Conservation (phyloP, 805 yeast species). For the Wickerhamiella shivajii region DNA sequence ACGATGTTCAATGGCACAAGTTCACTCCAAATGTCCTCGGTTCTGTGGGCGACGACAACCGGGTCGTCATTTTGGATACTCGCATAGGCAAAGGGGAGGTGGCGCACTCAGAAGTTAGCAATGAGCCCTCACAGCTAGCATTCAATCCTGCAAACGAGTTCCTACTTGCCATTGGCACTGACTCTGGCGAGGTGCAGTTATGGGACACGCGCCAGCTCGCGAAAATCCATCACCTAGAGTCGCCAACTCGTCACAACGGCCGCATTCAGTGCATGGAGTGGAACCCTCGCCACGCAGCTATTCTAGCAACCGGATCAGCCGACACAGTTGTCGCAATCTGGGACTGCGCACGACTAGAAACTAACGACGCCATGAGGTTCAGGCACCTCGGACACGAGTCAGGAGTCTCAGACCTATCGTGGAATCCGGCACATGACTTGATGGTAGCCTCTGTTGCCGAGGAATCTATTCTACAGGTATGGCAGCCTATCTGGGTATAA, state of each 20-base stretch:
- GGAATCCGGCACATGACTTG: constrained; percentile 65
- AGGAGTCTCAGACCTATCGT: constrained; percentile 71
- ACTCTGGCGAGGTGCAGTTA: constrained; percentile 37
- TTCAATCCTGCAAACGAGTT: constrained; percentile 43
- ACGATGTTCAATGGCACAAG: constrained; percentile 58
- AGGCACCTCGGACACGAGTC: constrained; percentile 76
- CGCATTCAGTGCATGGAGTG: constrained; percentile 55
- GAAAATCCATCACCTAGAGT: constrained; percentile 21
- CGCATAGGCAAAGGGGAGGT: not conserved
- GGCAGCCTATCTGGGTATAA: constrained; percentile 46
- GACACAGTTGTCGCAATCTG: constrained; percentile 33
- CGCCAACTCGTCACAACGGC: constrained; percentile 32
- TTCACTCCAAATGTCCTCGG: constrained; percentile 47
- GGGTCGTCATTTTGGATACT: constrained; percentile 10
- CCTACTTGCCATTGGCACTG: constrained; percentile 54
- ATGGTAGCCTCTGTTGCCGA: constrained; percentile 64
- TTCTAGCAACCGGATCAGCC: constrained; percentile 54
- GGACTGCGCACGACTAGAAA: constrained; percentile 13
- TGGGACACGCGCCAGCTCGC: constrained; percentile 48
- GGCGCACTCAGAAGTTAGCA: not conserved
- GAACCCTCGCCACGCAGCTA: constrained; percentile 42
- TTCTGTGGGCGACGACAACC: constrained; percentile 49
- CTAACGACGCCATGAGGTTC: constrained; percentile 29
- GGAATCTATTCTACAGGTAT: constrained; percentile 76
- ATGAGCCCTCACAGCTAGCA: constrained; percentile 25